phyloP scores from a whole-genome alignment of 345 rosid species.

The Bruguiera sexangula region DNA sequence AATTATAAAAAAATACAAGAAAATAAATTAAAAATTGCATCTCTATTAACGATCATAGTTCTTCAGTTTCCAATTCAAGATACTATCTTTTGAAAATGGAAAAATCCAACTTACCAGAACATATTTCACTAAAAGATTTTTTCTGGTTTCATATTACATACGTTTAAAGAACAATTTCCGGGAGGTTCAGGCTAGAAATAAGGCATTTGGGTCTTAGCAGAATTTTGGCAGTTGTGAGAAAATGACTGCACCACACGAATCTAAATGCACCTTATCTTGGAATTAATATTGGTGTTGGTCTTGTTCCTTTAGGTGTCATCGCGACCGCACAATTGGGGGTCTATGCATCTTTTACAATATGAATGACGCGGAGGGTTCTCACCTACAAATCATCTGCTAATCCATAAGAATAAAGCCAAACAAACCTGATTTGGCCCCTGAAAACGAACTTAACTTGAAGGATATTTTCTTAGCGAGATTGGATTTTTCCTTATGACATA shows the following conservation, averaged over 20 bases:
- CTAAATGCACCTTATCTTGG: slow-evolving; percentile 22
- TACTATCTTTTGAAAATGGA: no score
- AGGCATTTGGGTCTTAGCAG: neutral
- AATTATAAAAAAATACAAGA: no score
- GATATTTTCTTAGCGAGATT: no score
- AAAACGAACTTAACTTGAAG: no score
- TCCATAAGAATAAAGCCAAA: slow-evolving; percentile 2
- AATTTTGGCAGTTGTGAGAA: slow-evolving; percentile 19
- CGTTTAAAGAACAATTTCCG: neutral
- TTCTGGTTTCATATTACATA: no score
- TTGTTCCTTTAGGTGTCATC: slow-evolving; percentile 5
- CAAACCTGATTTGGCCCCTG: neutral
- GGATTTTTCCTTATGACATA: no score
- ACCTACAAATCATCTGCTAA: slow-evolving; percentile 10
- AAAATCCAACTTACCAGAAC: no score
- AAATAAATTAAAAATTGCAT: no score
- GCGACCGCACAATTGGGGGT: slow-evolving; percentile 19
- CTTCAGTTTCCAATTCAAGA: no score
- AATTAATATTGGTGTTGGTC: neutral
- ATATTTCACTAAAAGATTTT: no score
- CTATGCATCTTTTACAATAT: slow-evolving; percentile 18
- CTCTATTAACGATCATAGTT: no score
- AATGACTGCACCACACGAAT: slow-evolving; percentile 26
- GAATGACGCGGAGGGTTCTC: neutral
- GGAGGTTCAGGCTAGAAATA: neutral